phyloP scores from a whole-genome alignment of 371 early-diverging fungal genomes.

The Mortierella sp. region DNA sequence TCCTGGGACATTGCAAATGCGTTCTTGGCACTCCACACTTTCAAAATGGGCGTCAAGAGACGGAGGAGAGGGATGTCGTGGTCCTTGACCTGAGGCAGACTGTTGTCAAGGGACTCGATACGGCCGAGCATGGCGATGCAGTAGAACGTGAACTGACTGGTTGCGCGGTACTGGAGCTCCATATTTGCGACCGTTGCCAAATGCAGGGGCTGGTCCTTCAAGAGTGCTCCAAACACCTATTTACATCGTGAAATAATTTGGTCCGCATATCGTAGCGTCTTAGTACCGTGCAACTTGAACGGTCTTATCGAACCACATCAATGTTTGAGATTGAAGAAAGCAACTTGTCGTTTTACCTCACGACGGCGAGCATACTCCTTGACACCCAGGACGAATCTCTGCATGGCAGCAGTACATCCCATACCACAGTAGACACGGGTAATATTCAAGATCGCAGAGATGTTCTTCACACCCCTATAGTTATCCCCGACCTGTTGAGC shows the following conservation, averaged over 20 bases:
- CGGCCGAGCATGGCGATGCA: slow-evolving; percentile 69
- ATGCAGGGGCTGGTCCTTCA: slow-evolving; percentile 72
- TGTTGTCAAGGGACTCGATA: slow-evolving; percentile 59
- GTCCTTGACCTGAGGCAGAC: slow-evolving; percentile 41
- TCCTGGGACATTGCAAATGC: slow-evolving; percentile 65
- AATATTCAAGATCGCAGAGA: slow-evolving; percentile 74
- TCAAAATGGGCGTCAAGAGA: slow-evolving; percentile 75
- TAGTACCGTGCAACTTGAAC: too few species aligned
- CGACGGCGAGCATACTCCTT: slow-evolving; percentile 74
- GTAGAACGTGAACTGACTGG: slow-evolving; percentile 68
- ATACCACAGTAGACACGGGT: slow-evolving; percentile 75
- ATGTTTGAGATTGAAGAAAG: neutral
- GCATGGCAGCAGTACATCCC: slow-evolving; percentile 62
- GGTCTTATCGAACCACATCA: neutral
- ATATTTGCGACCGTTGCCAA: slow-evolving; percentile 67
- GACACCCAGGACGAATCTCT: slow-evolving; percentile 65
- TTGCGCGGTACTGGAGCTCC: slow-evolving; percentile 66
- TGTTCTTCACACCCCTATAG: slow-evolving; percentile 71
- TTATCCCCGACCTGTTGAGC: slow-evolving; percentile 69
- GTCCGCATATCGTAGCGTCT: neutral
- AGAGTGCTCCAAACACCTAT: slow-evolving; percentile 55
- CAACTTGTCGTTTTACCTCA: slow-evolving; percentile 33
- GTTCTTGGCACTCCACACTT: slow-evolving; percentile 69
- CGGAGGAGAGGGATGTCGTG: slow-evolving; percentile 65
- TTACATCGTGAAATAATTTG: neutral